Percentiles rank a stretch among this genome's conserved stretches.
These are phyloP conservation scores for Nakazawaea ambrosiae DNA, from an alignment of 805 yeast species.

Conservation along the genomic window DNA sequence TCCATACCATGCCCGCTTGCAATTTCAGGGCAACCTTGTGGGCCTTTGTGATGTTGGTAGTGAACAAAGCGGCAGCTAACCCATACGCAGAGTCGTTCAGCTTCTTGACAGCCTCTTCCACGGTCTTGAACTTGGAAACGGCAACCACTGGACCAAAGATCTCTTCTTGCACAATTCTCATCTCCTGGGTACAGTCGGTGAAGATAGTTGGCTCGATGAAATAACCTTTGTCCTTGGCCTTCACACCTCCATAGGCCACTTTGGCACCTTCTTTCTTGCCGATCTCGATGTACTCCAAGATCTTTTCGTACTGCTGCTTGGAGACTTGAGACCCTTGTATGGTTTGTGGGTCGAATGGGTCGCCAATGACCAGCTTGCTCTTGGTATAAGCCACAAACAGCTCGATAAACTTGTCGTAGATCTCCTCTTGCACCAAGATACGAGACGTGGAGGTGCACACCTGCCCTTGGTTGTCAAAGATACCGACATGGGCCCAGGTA, in stretches of 20 bases:
- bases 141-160: slow-evolving; percentile 49
- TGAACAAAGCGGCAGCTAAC: slow-evolving; percentile 39
- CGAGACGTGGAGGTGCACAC: slow-evolving; percentile 62
- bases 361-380: slow-evolving; percentile 34
- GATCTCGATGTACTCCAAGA: slow-evolving; percentile 35
- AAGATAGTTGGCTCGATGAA: slow-evolving; percentile 42
- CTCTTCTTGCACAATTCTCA: slow-evolving; percentile 39
- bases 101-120: slow-evolving; percentile 33
- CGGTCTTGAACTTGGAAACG: slow-evolving; percentile 33
- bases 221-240: slow-evolving; percentile 23
- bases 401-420: slow-evolving; percentile 43
- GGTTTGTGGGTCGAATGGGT: slow-evolving; percentile 34
- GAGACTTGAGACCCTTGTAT: slow-evolving; percentile 54
- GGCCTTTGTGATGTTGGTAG: slow-evolving; percentile 30
- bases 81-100: slow-evolving; percentile 41
- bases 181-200: slow-evolving; percentile 32
- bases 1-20: slow-evolving; percentile 42
- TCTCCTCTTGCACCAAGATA: slow-evolving; percentile 46
- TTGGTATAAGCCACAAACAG: slow-evolving; percentile 28
- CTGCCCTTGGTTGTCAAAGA: slow-evolving; percentile 56
- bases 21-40: slow-evolving; percentile 32
- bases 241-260: slow-evolving; percentile 35
- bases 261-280: slow-evolving; percentile 52
- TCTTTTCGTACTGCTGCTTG: slow-evolving; percentile 37
- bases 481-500: slow-evolving; percentile 41